Evolutionary conservation across 75 land plant genomes (phyloP).

Genomic region (Sequoiadendron giganteum): DNA sequence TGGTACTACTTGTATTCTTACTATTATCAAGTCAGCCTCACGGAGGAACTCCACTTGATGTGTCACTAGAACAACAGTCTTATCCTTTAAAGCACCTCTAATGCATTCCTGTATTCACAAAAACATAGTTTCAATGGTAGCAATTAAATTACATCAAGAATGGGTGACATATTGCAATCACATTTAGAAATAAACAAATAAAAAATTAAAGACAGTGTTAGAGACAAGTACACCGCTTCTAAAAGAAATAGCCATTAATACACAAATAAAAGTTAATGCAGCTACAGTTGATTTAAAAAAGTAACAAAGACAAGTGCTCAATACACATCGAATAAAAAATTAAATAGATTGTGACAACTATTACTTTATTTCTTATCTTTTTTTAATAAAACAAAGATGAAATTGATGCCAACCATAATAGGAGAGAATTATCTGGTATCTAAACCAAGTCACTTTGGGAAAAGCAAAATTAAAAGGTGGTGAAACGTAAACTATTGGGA

Average conservation of each 20-base stretch:
- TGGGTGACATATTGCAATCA: not conserved
- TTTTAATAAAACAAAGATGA: not conserved
- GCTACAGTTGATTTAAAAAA: not conserved
- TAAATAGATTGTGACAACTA: not conserved
- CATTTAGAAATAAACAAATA: not conserved
- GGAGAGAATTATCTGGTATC: not conserved
- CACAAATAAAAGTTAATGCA: not conserved
- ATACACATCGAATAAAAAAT: not conserved
- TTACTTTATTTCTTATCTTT: too few species aligned
- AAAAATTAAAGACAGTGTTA: not conserved
- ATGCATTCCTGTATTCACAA: slow-evolving; percentile 36
- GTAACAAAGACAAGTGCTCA: not conserved
- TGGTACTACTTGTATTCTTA: slow-evolving; percentile 7
- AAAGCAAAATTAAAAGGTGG: too few species aligned
- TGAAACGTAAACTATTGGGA: too few species aligned
- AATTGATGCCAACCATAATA: not conserved
- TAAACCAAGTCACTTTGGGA: not conserved
- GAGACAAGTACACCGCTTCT: not conserved
- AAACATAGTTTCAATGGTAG: not conserved
- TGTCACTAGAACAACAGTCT: slow-evolving; percentile 41
- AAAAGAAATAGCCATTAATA: not conserved
- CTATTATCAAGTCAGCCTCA: slow-evolving; percentile 33
- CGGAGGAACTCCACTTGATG: slow-evolving; percentile 51
- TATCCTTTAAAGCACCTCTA: slow-evolving; percentile 23
- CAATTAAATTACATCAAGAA: not conserved